A percentile compares a stretch with the other conserved stretches of the same genome.
Evolutionary conservation across 805 yeast genomes (phyloP).

Genomic region (Metschnikowia reukaufii): DNA sequence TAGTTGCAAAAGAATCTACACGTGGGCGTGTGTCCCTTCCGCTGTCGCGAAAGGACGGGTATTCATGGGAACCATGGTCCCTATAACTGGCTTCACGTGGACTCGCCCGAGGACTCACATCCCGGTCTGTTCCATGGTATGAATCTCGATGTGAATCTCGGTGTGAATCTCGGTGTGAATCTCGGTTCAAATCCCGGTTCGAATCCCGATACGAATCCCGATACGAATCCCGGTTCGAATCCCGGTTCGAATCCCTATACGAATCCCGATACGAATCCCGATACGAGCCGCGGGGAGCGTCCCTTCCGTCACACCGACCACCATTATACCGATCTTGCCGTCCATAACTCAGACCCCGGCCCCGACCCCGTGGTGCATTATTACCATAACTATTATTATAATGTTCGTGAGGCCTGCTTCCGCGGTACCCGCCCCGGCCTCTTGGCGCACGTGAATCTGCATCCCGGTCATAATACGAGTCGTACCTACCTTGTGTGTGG

Average conservation of each 20-base stretch:
- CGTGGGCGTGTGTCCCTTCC: too few relatives aligned
- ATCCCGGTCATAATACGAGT: constrained; percentile 10
- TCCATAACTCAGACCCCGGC: constrained; percentile 12
- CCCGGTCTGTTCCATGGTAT: not conserved
- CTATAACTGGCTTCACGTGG: constrained; percentile 1
- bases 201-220: too few relatives aligned
- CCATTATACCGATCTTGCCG: constrained; percentile 6
- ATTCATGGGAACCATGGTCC: not conserved
- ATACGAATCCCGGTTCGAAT: too few relatives aligned
- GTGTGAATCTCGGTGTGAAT: too few relatives aligned
- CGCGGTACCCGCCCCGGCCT: constrained; percentile 25
- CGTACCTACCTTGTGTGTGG: constrained; percentile 11
- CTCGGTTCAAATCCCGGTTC: too few relatives aligned
- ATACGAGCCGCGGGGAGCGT: not conserved
- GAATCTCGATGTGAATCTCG: constrained; percentile 5
- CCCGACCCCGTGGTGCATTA: constrained; percentile 19
- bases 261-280: too few relatives aligned
- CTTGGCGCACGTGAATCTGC: constrained; percentile 14
- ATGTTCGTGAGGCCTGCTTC: constrained; percentile 19
- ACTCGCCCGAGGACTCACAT: not conserved
- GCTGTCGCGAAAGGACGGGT: not conserved
- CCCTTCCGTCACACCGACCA: constrained; percentile 1
- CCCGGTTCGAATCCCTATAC: too few relatives aligned
- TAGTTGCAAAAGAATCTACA: too few relatives aligned
- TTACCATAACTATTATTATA: constrained; percentile 2